Percentiles rank a stretch among this genome's conserved stretches.
phyloP scores from a whole-genome alignment of 164 flowering plant species.

The Malania oleifera region DNA sequence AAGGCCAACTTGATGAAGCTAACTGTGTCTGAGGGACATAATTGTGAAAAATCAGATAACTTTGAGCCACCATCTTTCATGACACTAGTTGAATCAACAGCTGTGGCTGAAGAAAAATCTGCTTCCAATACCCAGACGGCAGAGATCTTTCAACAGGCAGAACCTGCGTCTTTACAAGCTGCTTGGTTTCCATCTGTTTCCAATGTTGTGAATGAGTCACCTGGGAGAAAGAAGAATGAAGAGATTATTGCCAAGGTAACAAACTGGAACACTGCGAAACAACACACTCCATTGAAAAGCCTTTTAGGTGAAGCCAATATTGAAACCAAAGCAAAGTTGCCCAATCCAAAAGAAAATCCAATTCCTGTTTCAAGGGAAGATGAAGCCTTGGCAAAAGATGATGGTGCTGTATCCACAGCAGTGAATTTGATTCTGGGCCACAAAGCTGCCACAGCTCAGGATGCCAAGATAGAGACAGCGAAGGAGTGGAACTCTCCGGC shows the following conservation, averaged over 20 bases:
- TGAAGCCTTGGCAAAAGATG: constrained; percentile 14
- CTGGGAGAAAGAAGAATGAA: constrained; percentile 68
- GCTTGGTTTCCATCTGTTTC: constrained; percentile 59
- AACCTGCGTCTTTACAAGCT: constrained; percentile 27
- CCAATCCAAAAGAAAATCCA: constrained; percentile 17
- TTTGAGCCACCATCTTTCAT: constrained; percentile 63
- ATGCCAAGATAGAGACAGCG: constrained; percentile 19
- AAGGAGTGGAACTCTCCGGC: constrained; percentile 72
- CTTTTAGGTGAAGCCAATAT: constrained; percentile 50
- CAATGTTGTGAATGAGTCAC: constrained; percentile 39
- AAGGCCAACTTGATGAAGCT: constrained; percentile 9
- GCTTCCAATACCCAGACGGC: constrained; percentile 32
- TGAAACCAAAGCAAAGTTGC: constrained; percentile 31
- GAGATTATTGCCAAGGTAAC: constrained; percentile 64
- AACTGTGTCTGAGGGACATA: constrained; percentile 12
- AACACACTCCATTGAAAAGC: constrained; percentile 55
- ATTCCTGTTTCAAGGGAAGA: constrained; percentile 15
- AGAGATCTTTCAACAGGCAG: constrained; percentile 23
- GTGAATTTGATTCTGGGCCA: constrained; percentile 22
- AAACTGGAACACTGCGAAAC: constrained; percentile 57
- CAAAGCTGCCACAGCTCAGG: constrained; percentile 13
- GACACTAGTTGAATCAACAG: constrained; percentile 49
- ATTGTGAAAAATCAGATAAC: constrained; percentile 26
- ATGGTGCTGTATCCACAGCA: constrained; percentile 13
- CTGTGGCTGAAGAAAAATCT: constrained; percentile 4